Percentiles rank a stretch among this genome's conserved stretches.
Evolutionary conservation across 1,139 yeast genomes (phyloP).

Genomic region (Yamadazyma siamensis): DNA sequence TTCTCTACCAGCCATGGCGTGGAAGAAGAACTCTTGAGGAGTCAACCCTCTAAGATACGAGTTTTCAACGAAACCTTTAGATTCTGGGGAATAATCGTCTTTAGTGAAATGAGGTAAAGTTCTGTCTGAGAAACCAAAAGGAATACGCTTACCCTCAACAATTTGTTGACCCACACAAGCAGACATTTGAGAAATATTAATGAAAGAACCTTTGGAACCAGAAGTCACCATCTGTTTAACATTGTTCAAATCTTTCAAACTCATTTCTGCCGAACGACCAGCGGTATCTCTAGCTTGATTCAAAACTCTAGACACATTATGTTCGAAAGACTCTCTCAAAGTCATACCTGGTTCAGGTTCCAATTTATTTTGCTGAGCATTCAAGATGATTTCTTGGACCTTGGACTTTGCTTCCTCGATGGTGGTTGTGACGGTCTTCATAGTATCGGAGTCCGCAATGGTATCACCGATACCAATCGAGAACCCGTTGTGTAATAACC

Average conservation of each 20-base stretch:
- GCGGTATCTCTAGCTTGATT: slow-evolving; percentile 99
- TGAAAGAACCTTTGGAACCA: slow-evolving; percentile 98
- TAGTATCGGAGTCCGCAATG: slow-evolving; percentile 95
- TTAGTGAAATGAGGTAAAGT: slow-evolving; percentile 96
- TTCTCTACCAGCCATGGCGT: slow-evolving; percentile 99
- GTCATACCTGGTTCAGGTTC: slow-evolving; percentile 99
- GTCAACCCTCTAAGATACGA: slow-evolving; percentile 96
- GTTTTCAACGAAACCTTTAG: slow-evolving; percentile 96
- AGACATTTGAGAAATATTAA: slow-evolving; percentile 98
- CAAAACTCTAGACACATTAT: slow-evolving; percentile 89
- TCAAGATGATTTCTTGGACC: slow-evolving; percentile 88
- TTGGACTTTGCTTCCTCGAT: slow-evolving; percentile 89
- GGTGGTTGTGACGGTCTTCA: slow-evolving; percentile 89
- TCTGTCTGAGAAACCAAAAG: slow-evolving; percentile 94
- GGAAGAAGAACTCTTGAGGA: slow-evolving; percentile 98
- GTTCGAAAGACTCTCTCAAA: slow-evolving; percentile 95
- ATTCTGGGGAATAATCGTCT: slow-evolving; percentile 97
- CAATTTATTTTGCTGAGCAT: slow-evolving; percentile 83
- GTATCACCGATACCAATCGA: slow-evolving; percentile 99
- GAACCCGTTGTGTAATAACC: slow-evolving; percentile 96
- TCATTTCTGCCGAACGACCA: slow-evolving; percentile 97
- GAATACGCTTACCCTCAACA: slow-evolving; percentile 99
- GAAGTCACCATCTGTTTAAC: slow-evolving; percentile 99
- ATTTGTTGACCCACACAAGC: slow-evolving; percentile 99
- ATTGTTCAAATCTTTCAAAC: slow-evolving; percentile 88